Evolutionary conservation across 371 early-diverging fungal genomes (phyloP), one percentile per base, ranked within the genome.

Genomic region (Mortierella sp.): DNA sequence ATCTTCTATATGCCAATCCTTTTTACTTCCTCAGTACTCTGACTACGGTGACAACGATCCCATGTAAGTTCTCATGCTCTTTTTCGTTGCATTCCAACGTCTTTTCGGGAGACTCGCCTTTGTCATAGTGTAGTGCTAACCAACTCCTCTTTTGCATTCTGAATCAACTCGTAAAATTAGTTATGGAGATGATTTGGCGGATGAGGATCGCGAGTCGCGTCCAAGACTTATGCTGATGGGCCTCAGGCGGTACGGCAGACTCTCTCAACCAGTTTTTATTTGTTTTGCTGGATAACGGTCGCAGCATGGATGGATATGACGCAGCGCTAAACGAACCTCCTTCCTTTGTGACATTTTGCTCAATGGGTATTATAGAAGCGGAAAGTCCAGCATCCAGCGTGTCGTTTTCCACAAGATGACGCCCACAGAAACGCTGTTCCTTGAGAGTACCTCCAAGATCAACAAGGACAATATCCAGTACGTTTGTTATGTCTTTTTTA

Each of bases 351-450:
- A n/a, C n/a, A n/a, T n/a, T 71, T 68, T n/a, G 61, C 44, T 26
- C 9, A 61, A 22, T 29, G 11, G 31, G 22, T 31, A 22, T 37
- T 22, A 52, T 76, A 96, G 97, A 85, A 96, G 97, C 86, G 99
- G 99, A 48, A 98, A 98, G 84, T 96, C 96, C 31, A 94, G 94
- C 83, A 98, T 98, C 61, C 93, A 95, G 68, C 91, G 91, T 68
- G 97, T 98, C 29, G 96, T 98, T 11, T 98, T 98, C 85, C 95
- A 97, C 58, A 94, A 96, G 79, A 94, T 95, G 93, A 90, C 94
- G 19, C 95, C 98, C 22, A 96, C 95, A 79, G 98, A 98, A 67
- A 97, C 98, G 0, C 87, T 98, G 68, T 96, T 93, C 82, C 89
- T 97, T 64, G 95, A 96, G 87, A 93, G 94, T 69, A 97, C 97